Percentiles rank a stretch among this genome's conserved stretches.
Evolutionary conservation across 108 stramenopile species (phyloP).

Genomic region (Tribonema minus): DNA sequence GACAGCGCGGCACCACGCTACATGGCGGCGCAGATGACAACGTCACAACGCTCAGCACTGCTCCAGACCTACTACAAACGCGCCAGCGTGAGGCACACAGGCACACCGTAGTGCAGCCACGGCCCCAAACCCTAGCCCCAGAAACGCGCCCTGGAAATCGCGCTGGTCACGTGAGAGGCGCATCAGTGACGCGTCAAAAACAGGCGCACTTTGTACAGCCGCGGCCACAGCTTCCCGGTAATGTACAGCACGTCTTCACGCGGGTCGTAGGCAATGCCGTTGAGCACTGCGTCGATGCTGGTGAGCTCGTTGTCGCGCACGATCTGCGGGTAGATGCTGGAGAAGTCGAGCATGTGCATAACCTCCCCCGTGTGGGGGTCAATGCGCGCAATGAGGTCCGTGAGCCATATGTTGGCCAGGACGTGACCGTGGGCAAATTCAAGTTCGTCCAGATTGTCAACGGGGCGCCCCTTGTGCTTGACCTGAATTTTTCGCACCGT

Average conservation of each 20-base stretch:
- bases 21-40: no score
- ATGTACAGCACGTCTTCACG: constrained; percentile 28
- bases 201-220: constrained; percentile 11
- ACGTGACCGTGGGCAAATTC: constrained; percentile 36
- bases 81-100: no score
- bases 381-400: constrained; percentile 33
- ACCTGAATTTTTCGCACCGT: no score
- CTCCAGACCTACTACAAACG: no score
- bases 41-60: no score
- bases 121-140: no score
- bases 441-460: constrained; percentile 33
- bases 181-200: no score
- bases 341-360: constrained; percentile 22
- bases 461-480: constrained; percentile 5
- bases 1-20: no score
- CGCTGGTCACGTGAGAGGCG: no score
- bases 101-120: no score
- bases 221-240: constrained; percentile 38
- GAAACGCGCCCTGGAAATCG: no score
- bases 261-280: constrained; percentile 48
- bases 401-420: constrained; percentile 47
- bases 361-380: constrained; percentile 29
- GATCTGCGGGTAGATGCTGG: constrained; percentile 32
- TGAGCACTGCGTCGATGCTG: constrained; percentile 24
- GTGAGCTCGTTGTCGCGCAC: constrained; percentile 7